Evolutionary conservation across 257 asterid genomes (phyloP).

Genomic region (Salvia miltiorrhiza): DNA sequence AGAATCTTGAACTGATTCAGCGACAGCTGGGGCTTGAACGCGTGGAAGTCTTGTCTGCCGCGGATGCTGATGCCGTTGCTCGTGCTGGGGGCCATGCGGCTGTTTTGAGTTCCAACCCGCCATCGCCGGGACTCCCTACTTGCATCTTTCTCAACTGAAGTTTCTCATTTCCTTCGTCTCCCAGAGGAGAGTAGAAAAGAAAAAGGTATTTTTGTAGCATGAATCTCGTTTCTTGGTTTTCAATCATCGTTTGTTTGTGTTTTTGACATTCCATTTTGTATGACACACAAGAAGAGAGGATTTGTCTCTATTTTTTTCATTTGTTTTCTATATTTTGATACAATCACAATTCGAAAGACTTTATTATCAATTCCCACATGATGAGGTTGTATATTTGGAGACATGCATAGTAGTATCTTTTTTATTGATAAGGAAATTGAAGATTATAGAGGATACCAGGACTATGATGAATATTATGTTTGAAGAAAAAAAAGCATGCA

Average conservation of each 20-base stretch:
- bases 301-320: too few relatives aligned
- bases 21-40: constrained; percentile 79
- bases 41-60: constrained; percentile 54
- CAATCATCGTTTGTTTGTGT: neutral
- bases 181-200: neutral
- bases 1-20: constrained; percentile 61
- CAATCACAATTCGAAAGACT: neutral
- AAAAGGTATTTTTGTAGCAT: constrained; percentile 11
- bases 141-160: constrained; percentile 46
- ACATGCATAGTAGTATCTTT: neutral
- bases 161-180: neutral
- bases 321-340: neutral
- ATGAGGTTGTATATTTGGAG: neutral
- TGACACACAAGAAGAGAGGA: too few relatives aligned
- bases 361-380: neutral
- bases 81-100: constrained; percentile 53
- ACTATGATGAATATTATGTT: neutral
- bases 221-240: neutral
- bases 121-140: constrained; percentile 90
- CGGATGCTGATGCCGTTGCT: constrained; percentile 43
- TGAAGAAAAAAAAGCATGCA: too few relatives aligned
- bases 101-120: constrained; percentile 62
- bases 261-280: neutral
- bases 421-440: neutral
- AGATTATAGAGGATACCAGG: neutral